These are phyloP conservation scores for Ophiorrhiza pumila DNA, from an alignment of 257 asterid species.

Conservation along the genomic window DNA sequence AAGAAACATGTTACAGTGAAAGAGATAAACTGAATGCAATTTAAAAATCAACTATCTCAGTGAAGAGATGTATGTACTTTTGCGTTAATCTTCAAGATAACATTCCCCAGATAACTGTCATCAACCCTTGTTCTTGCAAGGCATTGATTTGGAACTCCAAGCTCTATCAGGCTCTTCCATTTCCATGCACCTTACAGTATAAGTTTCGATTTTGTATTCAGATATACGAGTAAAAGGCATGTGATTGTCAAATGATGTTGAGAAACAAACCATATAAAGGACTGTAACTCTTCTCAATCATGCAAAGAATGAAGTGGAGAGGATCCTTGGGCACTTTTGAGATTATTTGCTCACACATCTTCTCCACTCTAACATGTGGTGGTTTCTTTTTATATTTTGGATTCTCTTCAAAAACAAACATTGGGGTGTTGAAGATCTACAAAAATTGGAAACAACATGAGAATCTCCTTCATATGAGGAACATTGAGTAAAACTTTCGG, in stretches of 20 bases:
- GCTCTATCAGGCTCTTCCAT: constrained; percentile 36
- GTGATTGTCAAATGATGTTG: not conserved
- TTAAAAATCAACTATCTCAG: not conserved
- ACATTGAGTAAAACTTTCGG: not conserved
- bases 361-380: constrained; percentile 39
- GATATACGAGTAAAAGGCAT: not conserved
- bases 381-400: constrained; percentile 31
- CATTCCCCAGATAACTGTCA: constrained; percentile 34
- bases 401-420: constrained; percentile 40
- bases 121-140: constrained; percentile 32
- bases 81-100: constrained; percentile 42
- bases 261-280: constrained; percentile 40
- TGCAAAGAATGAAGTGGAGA: constrained; percentile 43
- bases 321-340: constrained; percentile 33
- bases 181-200: constrained; percentile 45
- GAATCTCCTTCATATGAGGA: not conserved
- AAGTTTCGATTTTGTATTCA: not conserved
- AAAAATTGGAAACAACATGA: not conserved
- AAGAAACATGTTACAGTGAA: not conserved
- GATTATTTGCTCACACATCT: constrained; percentile 36
- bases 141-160: constrained; percentile 49
- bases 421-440: constrained; percentile 38
- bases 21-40: not conserved
- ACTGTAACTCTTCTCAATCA: constrained; percentile 34
- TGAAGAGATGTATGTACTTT: constrained; percentile 20